Evolutionary conservation across 1,139 yeast genomes (phyloP), one percentile per base, ranked within the genome.

Genomic region (Yamadazyma oceani): DNA sequence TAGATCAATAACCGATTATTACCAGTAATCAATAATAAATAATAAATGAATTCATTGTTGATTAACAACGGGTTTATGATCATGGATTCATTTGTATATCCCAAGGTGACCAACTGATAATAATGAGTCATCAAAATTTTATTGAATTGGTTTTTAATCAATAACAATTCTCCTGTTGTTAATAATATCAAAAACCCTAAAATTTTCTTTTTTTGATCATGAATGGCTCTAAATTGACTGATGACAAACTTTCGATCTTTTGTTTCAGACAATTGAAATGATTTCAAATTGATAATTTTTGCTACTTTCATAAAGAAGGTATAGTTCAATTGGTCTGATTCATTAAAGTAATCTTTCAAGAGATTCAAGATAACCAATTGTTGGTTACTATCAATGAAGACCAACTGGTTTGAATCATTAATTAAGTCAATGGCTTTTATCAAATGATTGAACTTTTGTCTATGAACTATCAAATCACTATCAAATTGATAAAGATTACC

Each of bases 401-500:
- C 50, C 31, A 60, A 50, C 34, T 54, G 45, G 41, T 40, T 42
- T 4, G 9, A 10, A 14, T 27, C 30, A 7, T 35, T 40, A n/a
- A 39, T 36, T 2, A 58, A 41, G 15, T 62, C 64, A 35, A 58
- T 49, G 17, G 49, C 49, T 16, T 65, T 35, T 26, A 69, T 57
- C 13, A 50, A 43, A 32, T 55, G 58, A 31, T 60, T 57, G 41
- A 71, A 63, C 41, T 62, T 60, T 39, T 67, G 65, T 37, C 69
- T 61, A 75, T 75, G 70, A 8, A 68, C 49, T 21, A 70, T 58
- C 34, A 58, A 43, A 43, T 71, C 76, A 37, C 67, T 65, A 38
- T 66, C 72, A 40, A 71, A 67, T 15, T 52, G 51, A 34, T 59
- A 58, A 17, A 50, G 59, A 5, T 57, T 60, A 3, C 69, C 69